Conservation (phyloP, 495 filamentous ascomycete genomes). For the Symbiotaphrina buchneri region DNA sequence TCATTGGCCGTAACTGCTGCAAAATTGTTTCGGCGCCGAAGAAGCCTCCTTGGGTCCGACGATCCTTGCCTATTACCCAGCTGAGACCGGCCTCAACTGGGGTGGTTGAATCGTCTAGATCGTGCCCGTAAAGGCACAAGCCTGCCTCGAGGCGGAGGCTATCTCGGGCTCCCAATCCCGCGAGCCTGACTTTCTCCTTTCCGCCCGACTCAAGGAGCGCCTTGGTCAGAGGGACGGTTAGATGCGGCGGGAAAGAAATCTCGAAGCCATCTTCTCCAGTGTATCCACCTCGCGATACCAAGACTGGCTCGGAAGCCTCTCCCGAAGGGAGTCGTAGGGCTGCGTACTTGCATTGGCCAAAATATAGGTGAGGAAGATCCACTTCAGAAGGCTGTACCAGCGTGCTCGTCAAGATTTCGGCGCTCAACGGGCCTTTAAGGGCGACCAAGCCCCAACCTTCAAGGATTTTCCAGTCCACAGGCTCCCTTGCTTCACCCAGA, state of each 20-base stretch:
- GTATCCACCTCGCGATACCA: slow-evolving; percentile 77
- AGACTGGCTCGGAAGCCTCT: slow-evolving; percentile 26
- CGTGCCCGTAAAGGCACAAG: slow-evolving; percentile 97
- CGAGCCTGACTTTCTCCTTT: slow-evolving; percentile 43
- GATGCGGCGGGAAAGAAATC: slow-evolving; percentile 51
- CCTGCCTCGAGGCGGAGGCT: slow-evolving; percentile 85
- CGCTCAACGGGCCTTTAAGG: slow-evolving; percentile 65
- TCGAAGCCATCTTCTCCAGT: slow-evolving; percentile 98
- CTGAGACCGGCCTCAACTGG: slow-evolving; percentile 63
- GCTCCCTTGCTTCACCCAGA: slow-evolving; percentile 22
- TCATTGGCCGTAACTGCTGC: slow-evolving; percentile 41
- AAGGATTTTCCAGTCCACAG: slow-evolving; percentile 50
- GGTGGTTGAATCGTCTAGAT: slow-evolving; percentile 73
- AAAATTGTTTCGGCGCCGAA: slow-evolving; percentile 61
- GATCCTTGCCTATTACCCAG: slow-evolving; percentile 67
- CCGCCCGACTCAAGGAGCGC: slow-evolving; percentile 38
- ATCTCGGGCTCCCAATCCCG: slow-evolving; percentile 78
- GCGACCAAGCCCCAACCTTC: slow-evolving; percentile 49
- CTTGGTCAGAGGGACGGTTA: slow-evolving; percentile 30
- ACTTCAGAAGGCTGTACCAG: slow-evolving; percentile 17
- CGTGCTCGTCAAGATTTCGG: slow-evolving; percentile 28
- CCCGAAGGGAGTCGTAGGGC: slow-evolving; percentile 25
- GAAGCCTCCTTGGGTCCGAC: slow-evolving; percentile 35
- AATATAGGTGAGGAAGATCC: slow-evolving; percentile 50
- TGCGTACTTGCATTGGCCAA: slow-evolving; percentile 46